A percentile compares a stretch with the other conserved stretches of the same genome.
These are phyloP conservation scores for Candida sonorensis DNA, from an alignment of 805 yeast genomes.

Conservation along the genomic window DNA sequence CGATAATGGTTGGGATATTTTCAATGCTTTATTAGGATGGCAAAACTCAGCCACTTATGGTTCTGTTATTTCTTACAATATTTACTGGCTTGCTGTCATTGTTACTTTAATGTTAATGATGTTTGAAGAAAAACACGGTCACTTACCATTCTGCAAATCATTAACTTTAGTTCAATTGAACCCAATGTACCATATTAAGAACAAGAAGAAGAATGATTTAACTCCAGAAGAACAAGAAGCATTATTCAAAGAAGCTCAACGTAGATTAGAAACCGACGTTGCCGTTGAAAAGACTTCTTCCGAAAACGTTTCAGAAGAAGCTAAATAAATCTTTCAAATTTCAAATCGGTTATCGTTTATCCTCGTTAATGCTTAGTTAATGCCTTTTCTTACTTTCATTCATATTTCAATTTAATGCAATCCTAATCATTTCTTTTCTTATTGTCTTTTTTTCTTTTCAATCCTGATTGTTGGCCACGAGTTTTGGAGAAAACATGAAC, in stretches of 20 bases:
- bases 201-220: conserved; percentile 56
- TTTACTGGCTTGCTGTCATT: conserved; percentile 77
- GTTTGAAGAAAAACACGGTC: conserved; percentile 80
- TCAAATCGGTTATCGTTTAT: too few relatives aligned
- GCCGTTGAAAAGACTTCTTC: too few relatives aligned
- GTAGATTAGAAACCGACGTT: too few relatives aligned
- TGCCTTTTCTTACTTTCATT: too few relatives aligned
- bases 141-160: conserved; percentile 60
- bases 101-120: conserved; percentile 52
- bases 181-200: conserved; percentile 69
- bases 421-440: too few relatives aligned
- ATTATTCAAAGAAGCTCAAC: conserved; percentile 40
- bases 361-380: too few relatives aligned
- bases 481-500: too few relatives aligned
- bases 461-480: too few relatives aligned
- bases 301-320: neutral
- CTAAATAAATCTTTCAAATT: neutral
- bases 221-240: conserved; percentile 44
- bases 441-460: too few relatives aligned
- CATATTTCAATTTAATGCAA: too few relatives aligned
- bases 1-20: conserved; percentile 95
- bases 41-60: conserved; percentile 95
- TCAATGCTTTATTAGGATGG: conserved; percentile 94
- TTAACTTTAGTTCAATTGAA: conserved; percentile 46
- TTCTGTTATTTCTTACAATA: conserved; percentile 79